Base-by-base conservation (phyloP, 495 filamentous ascomycete species). In the Staphylotrichum tortipilum region DNA sequence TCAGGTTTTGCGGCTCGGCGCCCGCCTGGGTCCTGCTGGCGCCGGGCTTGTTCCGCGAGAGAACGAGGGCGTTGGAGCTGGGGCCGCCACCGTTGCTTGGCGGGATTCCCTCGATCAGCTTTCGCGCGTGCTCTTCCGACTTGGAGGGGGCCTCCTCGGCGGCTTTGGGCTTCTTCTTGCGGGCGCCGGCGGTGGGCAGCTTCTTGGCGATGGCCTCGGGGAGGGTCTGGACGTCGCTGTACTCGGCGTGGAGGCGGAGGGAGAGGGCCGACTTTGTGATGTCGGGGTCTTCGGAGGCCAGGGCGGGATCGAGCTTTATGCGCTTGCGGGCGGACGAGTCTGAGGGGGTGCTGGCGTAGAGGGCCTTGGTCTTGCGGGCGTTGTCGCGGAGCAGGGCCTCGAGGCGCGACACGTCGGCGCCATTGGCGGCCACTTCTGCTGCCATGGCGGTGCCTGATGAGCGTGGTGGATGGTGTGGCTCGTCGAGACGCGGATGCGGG, bases 191-290 rank as follows among this genome's bases (percentile, higher is more conserved):
- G 10, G 84, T 81, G 44, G 75, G 75, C 36, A 84, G 85, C 66
- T 95, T 95, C 47, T 84, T 84, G 45, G 87, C 91, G 12, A 98
- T 78, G 12, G 78, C 77, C 37, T 86, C 80, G n/a, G 92, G 92
- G 26, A 97, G 75, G 56, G 87, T 84, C 56, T 77, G 78, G 18
- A 95, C 85, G 56, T 85, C 71, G 55, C 82, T 76, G 61, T 98
- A 98, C 72, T 98, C 91, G 50, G 76, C 66, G 51, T 70, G 67
- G 3, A 74, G 61, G 14, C 70, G 71, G 18, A 74, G 44, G 50
- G 70, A 72, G n/a, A 73, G 59, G 34, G 62, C 61, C 12, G 69
- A 54, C 51, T 70, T 69, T 41, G 61, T 65, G 52, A 62, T 63
- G 49, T 68, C 67, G 18, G 63, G 48, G 39, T 73, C 69, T 48